phyloP scores from a whole-genome alignment of 1,284 basidiomycete genomes.

The Cryptococcus amylolentus region DNA sequence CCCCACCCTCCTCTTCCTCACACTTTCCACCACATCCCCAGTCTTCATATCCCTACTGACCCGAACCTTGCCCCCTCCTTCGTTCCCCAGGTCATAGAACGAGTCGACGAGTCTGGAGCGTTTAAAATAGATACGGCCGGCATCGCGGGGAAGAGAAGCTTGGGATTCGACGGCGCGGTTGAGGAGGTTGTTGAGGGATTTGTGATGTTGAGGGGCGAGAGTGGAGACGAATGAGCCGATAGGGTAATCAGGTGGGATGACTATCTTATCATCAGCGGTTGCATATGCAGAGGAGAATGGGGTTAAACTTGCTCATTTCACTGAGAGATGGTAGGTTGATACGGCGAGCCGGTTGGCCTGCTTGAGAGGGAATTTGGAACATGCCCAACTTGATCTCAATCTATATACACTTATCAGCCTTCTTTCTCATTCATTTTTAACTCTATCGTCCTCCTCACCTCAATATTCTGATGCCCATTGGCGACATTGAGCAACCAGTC shows the following conservation, averaged over 20 bases:
- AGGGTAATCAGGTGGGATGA: constrained; percentile 48
- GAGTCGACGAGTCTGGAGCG: constrained; percentile 78
- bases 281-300: not conserved
- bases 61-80: constrained; percentile 60
- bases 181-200: constrained; percentile 73
- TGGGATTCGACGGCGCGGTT: constrained; percentile 60
- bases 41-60: constrained; percentile 80
- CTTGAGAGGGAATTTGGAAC: constrained; percentile 57
- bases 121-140: constrained; percentile 63
- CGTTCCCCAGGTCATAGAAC: constrained; percentile 57
- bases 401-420: constrained; percentile 49
- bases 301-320: constrained; percentile 73
- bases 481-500: constrained; percentile 67
- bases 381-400: constrained; percentile 93
- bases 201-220: constrained; percentile 55
- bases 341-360: constrained; percentile 45
- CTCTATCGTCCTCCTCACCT: constrained; percentile 46
- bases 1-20: constrained; percentile 77
- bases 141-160: constrained; percentile 52
- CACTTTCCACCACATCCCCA: constrained; percentile 59
- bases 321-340: constrained; percentile 67
- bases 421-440: not conserved
- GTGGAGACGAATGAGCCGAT: constrained; percentile 76
- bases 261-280: constrained; percentile 46
- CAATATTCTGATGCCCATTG: constrained; percentile 50